These are phyloP conservation scores for Calonectria montana DNA, from an alignment of 2,329 filamentous ascomycete genomes.

Conservation along the genomic window DNA sequence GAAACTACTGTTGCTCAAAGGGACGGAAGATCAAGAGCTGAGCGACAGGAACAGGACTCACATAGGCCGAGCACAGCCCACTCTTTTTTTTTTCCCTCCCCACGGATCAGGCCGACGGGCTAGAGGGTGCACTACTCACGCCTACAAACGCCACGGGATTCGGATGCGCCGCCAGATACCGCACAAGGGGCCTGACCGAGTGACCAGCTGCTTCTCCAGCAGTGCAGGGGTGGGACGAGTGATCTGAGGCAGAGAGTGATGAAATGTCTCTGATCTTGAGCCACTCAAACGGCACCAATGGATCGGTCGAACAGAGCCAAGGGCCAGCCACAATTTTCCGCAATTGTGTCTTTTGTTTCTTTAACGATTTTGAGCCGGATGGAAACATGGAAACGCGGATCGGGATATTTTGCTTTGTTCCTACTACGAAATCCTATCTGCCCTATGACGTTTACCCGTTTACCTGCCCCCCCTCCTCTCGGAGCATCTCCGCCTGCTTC, in stretches of 20 bases:
- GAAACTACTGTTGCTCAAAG: neutral
- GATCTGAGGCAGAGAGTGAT: neutral
- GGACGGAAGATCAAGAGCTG: neutral
- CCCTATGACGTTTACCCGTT: neutral
- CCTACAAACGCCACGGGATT: constrained; percentile 19
- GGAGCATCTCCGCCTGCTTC: neutral
- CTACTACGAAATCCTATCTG: neutral
- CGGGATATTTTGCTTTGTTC: neutral
- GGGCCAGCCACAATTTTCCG: neutral
- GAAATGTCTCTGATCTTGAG: constrained; percentile 6
- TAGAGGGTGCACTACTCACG: constrained; percentile 11
- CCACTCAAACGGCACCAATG: neutral
- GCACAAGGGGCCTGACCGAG: constrained; percentile 5
- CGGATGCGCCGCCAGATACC: constrained; percentile 6
- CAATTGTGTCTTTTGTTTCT: constrained; percentile 6
- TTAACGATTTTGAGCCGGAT: neutral
- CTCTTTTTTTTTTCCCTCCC: neutral
- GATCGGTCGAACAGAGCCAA: neutral
- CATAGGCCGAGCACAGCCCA: neutral
- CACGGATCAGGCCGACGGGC: constrained; percentile 15
- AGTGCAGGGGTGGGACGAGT: constrained; percentile 1
- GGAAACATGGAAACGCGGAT: neutral
- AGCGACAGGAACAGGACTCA: neutral
- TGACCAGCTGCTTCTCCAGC: constrained; percentile 8
- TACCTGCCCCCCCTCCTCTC: neutral